Base-by-base conservation (phyloP, 306 rosid genomes). In the Quercus engelmannii region DNA sequence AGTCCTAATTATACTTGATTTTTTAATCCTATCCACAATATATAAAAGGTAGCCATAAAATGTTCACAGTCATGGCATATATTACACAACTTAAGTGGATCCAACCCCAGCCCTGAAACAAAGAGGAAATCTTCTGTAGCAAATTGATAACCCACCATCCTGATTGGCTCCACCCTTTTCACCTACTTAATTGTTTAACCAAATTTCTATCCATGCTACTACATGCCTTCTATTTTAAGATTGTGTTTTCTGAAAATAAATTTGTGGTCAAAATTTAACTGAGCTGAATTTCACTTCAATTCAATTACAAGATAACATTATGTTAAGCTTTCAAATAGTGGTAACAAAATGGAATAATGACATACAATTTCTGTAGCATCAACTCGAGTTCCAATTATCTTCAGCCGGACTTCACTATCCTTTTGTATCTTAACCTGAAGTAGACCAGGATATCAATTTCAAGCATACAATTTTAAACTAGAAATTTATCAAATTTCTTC, bases 341-440 rank as follows among this genome's bases (percentile, higher is more conserved):
- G 65, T 4, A 57, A 71, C 2, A 33, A 38, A n/a, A 71, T n/a
- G 8, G 71, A 68, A 52, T 10, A 49, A 13, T 35, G 68, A 69
- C 92, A 56, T 91, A 94, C 98, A 78, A 95, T 95, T 90, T 95
- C 98, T 9, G 99, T 93, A 52, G 98, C 99, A 78, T 95, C 99
- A 31, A 95, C 99, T 79, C 97, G 88, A 82, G 96, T 91, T 71
- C 99, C 99, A 65, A 95, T 95, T 81, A 95, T 95, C 91, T 95
- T 95, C 31, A 95, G 83, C 74, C 99, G 85, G 80, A 95, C 99
- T 91, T 95, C 98, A 75, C 99, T 95, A 30, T 95, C 99, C 74
- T 95, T 95, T 85, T 95, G 98, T 76, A 95, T 95, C 85, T 95
- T 95, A 75, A 95, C 98, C 98, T 94, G 87, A 80, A 85, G 28